Evolutionary conservation across 2,329 filamentous ascomycete species (phyloP).

Genomic region (Cercospora zeina): DNA sequence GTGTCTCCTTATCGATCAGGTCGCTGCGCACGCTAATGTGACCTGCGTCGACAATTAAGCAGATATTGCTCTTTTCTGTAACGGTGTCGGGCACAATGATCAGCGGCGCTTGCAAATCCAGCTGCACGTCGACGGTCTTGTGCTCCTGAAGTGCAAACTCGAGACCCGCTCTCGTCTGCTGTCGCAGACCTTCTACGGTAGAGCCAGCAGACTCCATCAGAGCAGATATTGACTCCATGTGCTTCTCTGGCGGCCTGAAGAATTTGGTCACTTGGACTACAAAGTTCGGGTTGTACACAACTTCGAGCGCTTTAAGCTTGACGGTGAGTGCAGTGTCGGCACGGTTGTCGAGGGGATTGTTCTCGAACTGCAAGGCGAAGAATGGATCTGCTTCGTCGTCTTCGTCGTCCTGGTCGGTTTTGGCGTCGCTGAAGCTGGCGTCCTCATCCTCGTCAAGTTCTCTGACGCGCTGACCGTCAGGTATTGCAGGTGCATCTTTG

Average conservation of each 20-base stretch:
- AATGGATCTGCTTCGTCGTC: constrained; percentile 69
- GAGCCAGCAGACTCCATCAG: constrained; percentile 94
- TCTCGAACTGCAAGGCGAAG: constrained; percentile 89
- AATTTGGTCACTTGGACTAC: constrained; percentile 89
- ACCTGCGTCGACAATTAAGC: constrained; percentile 92
- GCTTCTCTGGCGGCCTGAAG: constrained; percentile 91
- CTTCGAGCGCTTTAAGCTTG: constrained; percentile 91
- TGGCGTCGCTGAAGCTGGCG: constrained; percentile 46
- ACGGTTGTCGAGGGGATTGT: constrained; percentile 89
- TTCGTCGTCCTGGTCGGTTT: constrained; percentile 47
- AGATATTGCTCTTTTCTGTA: constrained; percentile 74
- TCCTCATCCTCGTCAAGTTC: constrained; percentile 53
- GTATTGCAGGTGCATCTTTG: constrained; percentile 73
- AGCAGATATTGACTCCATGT: constrained; percentile 97
- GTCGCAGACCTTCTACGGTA: constrained; percentile 89
- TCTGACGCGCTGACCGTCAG: constrained; percentile 52
- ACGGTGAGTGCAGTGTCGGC: constrained; percentile 88
- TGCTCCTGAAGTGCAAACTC: constrained; percentile 97
- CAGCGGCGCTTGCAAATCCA: constrained; percentile 91
- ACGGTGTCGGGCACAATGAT: constrained; percentile 97
- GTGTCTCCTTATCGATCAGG: constrained; percentile 84
- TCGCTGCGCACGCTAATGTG: constrained; percentile 94
- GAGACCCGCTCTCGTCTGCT: constrained; percentile 91
- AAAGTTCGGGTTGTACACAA: constrained; percentile 96
- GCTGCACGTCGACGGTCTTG: constrained; percentile 93